Evolutionary conservation across 148 eudicot species (phyloP), one percentile per base, ranked within the genome.

Genomic region (Fagopyrum esculentum): DNA sequence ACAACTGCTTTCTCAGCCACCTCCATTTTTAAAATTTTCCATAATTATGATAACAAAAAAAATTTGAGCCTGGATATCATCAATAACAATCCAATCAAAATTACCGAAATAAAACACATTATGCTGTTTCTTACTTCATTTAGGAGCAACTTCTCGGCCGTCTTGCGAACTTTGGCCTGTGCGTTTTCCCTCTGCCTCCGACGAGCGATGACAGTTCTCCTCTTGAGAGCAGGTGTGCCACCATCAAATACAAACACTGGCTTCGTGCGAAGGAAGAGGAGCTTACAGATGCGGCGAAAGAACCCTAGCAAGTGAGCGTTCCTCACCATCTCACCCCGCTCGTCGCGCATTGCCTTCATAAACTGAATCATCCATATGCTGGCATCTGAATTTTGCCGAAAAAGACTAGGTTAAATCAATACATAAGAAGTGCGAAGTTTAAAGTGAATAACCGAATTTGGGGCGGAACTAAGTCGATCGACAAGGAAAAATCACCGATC

Each of bases 301-400:
- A 95, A 95, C 5, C 98, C 98, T 22, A 95, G 63, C 51, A 95
- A 43, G 74, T 95, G 98, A 66, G 98, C 98, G 76, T 95, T 95
- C 26, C 90, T 83, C 66, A 92, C 89, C 98, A 95, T 95, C 74
- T 95, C 98, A n/a, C 98, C 98, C 30, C 84, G 86, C 35, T 95
- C 98, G 77, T 95, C 98, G 16, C 98, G 79, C 96, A 95, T 95
- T 71, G 98, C 98, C 86, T 95, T 95, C 90, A 95, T 87, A 74
- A 95, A 95, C 79, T 95, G 98, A 10, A 95, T 76, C 91, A 95
- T 87, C 98, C 98, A 95, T 84, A 95, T 95, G 80, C 98, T 95
- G 54, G 98, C 98, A 84, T 95, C 98, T 95, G 80, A 73, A 56
- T 30, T 35, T 35, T 26, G 3, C 46, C 40, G 12, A 15, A 11